A percentile compares a stretch with the other conserved stretches of the same genome.
phyloP scores from a whole-genome alignment of 2,329 filamentous ascomycete species.

The Phialocephala sp. region DNA sequence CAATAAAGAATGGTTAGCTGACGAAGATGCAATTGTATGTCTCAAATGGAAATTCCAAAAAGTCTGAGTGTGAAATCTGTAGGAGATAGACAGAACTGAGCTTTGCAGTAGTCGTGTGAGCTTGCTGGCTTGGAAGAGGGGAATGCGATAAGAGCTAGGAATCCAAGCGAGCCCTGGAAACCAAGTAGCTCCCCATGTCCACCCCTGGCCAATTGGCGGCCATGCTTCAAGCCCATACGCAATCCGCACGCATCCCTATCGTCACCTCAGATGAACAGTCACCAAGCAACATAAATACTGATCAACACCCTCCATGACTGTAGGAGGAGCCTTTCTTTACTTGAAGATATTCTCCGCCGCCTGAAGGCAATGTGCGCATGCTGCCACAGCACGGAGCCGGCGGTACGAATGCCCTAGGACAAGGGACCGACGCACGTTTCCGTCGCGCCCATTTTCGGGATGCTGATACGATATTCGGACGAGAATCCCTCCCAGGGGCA shows the following conservation, averaged over 20 bases:
- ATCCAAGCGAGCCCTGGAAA: neutral
- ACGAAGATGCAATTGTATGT: neutral
- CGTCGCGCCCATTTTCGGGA: slow-evolving; percentile 10
- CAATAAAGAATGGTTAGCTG: neutral
- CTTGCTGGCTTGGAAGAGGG: slow-evolving; percentile 4
- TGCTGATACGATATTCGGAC: slow-evolving; percentile 15
- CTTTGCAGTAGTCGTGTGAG: slow-evolving; percentile 4
- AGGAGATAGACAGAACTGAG: neutral
- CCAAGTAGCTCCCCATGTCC: slow-evolving; percentile 9
- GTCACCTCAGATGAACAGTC: slow-evolving; percentile 3
- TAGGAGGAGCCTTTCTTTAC: neutral
- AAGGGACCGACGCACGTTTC: neutral
- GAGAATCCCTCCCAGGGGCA: neutral
- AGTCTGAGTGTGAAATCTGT: neutral
- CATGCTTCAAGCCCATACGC: slow-evolving; percentile 2
- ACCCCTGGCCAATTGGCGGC: slow-evolving; percentile 1
- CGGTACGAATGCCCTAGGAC: neutral
- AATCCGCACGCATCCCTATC: slow-evolving; percentile 1
- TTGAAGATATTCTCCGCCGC: neutral
- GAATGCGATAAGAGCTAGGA: slow-evolving; percentile 12
- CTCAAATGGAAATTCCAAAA: neutral
- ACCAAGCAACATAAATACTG: slow-evolving; percentile 12
- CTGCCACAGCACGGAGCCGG: neutral
- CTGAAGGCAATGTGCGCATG: neutral
- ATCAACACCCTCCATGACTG: neutral